A percentile compares a stretch with the other conserved stretches of the same genome.
Evolutionary conservation across 139 green algal species (phyloP).

Genomic region (Diplosphaera chodatii): DNA sequence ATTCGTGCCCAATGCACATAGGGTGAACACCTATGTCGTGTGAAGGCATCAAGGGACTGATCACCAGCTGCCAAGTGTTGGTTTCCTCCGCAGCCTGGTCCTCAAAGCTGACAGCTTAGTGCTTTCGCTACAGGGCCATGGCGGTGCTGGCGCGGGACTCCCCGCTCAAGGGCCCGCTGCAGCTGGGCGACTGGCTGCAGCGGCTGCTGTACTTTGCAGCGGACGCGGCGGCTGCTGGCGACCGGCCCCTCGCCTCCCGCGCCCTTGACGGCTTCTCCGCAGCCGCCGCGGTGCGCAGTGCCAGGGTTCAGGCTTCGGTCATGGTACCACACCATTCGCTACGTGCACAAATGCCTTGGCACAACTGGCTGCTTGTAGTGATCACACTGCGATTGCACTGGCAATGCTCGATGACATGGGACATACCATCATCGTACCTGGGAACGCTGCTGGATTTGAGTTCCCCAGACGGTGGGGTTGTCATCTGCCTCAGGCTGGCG

Average conservation of each 20-base stretch:
- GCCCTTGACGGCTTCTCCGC: constrained; percentile 31
- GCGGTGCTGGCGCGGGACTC: constrained; percentile 18
- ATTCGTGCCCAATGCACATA: too few relatives aligned
- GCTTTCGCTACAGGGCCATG: neutral
- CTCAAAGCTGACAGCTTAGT: neutral
- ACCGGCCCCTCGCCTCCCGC: constrained; percentile 20
- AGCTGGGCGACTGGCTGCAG: constrained; percentile 47
- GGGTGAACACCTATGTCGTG: too few relatives aligned
- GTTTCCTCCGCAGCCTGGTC: neutral
- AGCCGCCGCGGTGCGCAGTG: neutral
- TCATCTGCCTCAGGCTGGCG: neutral
- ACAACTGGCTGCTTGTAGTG: too few relatives aligned
- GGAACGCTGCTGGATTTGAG: too few relatives aligned
- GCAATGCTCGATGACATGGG: too few relatives aligned
- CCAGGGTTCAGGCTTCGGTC: too few relatives aligned
- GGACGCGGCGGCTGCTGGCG: constrained; percentile 38
- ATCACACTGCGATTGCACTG: too few relatives aligned
- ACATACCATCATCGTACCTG: too few relatives aligned
- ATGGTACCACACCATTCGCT: too few relatives aligned
- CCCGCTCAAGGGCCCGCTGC: constrained; percentile 14
- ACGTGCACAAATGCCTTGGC: too few relatives aligned
- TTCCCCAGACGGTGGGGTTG: neutral
- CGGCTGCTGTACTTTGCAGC: constrained; percentile 63
- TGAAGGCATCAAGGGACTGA: too few relatives aligned
- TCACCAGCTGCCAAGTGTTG: too few relatives aligned